A percentile compares a stretch with the other conserved stretches of the same genome.
phyloP scores from a whole-genome alignment of 768 basidiomycete species.

The Pleurotus tuber-regium region DNA sequence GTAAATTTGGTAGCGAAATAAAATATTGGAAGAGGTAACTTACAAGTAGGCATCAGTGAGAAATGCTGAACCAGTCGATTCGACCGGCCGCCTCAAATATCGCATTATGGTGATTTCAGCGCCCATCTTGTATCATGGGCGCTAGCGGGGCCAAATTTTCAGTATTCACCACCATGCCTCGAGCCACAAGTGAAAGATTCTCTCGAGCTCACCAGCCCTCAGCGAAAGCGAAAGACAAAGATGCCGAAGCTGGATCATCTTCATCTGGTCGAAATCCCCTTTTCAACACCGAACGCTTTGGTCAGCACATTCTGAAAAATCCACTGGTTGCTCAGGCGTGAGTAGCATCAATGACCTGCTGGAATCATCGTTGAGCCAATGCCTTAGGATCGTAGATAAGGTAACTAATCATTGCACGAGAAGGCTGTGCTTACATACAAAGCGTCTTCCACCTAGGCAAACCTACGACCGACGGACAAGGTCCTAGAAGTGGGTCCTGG shows the following conservation, averaged over 20 bases:
- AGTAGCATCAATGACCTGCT: slow-evolving; percentile 14
- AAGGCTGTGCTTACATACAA: too few species aligned
- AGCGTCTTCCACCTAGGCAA: too few species aligned
- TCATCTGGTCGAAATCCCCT: slow-evolving; percentile 75
- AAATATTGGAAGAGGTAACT: not conserved
- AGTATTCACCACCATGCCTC: slow-evolving; percentile 53
- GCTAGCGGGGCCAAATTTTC: not conserved
- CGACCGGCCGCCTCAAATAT: too few species aligned
- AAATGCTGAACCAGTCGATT: too few species aligned
- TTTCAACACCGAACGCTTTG: slow-evolving; percentile 93
- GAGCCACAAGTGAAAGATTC: slow-evolving; percentile 75
- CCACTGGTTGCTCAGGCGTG: slow-evolving; percentile 2
- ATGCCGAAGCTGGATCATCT: slow-evolving; percentile 35
- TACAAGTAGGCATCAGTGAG: not conserved
- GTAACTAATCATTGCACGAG: slow-evolving; percentile 31
- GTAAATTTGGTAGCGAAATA: not conserved
- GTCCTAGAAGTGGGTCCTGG: slow-evolving; percentile 98
- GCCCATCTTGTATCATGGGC: too few species aligned
- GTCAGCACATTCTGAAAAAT: slow-evolving; percentile 98
- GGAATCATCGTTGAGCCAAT: slow-evolving; percentile 4
- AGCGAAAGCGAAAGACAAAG: slow-evolving; percentile 50
- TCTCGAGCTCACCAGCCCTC: slow-evolving; percentile 64
- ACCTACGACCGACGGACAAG: slow-evolving; percentile 89
- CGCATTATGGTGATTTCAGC: too few species aligned
- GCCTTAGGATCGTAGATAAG: slow-evolving; percentile 59